Evolutionary conservation across 495 filamentous ascomycete species (phyloP).

Genomic region (Neurospora discreta): DNA sequence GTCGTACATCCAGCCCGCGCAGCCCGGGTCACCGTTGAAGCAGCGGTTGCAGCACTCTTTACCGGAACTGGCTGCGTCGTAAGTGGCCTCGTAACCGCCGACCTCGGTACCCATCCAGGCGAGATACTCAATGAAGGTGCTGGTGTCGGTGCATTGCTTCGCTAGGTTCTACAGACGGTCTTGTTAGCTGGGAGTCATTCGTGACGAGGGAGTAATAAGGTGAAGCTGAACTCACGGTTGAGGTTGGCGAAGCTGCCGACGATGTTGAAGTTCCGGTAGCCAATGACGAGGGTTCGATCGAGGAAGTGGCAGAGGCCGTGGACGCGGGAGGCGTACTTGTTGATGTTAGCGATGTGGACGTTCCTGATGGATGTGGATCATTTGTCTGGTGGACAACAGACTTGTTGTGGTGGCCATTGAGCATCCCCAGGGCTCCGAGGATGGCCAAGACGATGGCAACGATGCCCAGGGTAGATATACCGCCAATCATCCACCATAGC

Average conservation of each 20-base stretch:
- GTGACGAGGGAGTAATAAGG: not conserved
- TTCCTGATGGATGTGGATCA: not conserved
- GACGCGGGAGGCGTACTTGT: constrained; percentile 1
- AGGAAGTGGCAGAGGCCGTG: not conserved
- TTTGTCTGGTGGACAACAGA: constrained; percentile 1
- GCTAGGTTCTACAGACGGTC: not conserved
- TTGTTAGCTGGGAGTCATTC: not conserved
- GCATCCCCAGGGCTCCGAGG: constrained; percentile 15
- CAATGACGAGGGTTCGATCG: not conserved
- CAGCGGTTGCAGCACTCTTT: constrained; percentile 14
- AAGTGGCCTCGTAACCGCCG: not conserved
- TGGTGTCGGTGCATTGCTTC: constrained; percentile 4
- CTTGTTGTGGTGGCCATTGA: constrained; percentile 3
- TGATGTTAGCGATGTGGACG: constrained; percentile 4
- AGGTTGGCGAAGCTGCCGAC: constrained; percentile 1
- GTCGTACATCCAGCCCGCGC: constrained; percentile 18
- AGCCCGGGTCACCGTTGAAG: not conserved
- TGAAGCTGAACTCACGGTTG: constrained; percentile 1
- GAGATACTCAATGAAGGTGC: constrained; percentile 8
- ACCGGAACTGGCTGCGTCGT: constrained; percentile 3
- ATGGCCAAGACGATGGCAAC: constrained; percentile 17
- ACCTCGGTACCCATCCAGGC: constrained; percentile 6
- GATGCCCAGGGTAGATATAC: constrained; percentile 12
- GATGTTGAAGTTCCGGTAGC: constrained; percentile 1
- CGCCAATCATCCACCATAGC: constrained; percentile 8